A percentile compares a stretch with the other conserved stretches of the same genome.
phyloP scores from a whole-genome alignment of 805 yeast genomes.

The Saccharomycopsis olivae region DNA sequence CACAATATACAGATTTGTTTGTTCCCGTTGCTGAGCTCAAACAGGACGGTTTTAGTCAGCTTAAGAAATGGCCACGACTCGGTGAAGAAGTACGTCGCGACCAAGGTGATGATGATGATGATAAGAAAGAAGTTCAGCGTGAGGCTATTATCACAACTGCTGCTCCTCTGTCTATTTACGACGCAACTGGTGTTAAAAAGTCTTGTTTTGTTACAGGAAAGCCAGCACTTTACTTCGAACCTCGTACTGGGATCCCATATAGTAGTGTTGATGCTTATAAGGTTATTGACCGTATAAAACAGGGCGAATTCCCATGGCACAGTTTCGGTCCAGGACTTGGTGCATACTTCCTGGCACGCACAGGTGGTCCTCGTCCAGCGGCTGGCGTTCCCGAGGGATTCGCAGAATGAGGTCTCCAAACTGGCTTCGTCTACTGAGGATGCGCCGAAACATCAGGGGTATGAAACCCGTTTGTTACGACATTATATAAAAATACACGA shows the following conservation, averaged over 20 bases:
- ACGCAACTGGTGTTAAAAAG: constrained; percentile 55
- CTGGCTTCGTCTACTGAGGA: too few species aligned
- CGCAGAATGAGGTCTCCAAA: too few species aligned
- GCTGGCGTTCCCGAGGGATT: constrained; percentile 86
- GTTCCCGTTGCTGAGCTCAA: constrained; percentile 14
- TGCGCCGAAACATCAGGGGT: too few species aligned
- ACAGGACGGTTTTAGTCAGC: constrained; percentile 29
- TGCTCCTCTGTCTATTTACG: constrained; percentile 64
- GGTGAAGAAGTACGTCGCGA: constrained; percentile 37
- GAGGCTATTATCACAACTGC: constrained; percentile 48
- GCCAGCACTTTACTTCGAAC: constrained; percentile 79
- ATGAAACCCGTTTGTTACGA: too few species aligned
- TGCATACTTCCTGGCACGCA: constrained; percentile 31
- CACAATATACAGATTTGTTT: constrained; percentile 12
- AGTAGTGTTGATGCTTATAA: constrained; percentile 73
- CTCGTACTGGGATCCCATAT: constrained; percentile 80
- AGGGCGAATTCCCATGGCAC: constrained; percentile 43
- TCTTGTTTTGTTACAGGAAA: constrained; percentile 68
- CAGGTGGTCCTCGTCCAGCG: constrained; percentile 43
- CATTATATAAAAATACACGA: too few species aligned
- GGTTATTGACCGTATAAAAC: constrained; percentile 39
- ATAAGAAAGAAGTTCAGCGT: constrained; percentile 30
- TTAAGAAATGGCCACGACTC: constrained; percentile 42
- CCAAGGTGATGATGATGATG: constrained; percentile 1
- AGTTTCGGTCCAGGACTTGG: constrained; percentile 26